Evolutionary conservation across 768 basidiomycete species (phyloP), one percentile per base, ranked within the genome.

Genomic region (Sporobolomyces pararoseus): DNA sequence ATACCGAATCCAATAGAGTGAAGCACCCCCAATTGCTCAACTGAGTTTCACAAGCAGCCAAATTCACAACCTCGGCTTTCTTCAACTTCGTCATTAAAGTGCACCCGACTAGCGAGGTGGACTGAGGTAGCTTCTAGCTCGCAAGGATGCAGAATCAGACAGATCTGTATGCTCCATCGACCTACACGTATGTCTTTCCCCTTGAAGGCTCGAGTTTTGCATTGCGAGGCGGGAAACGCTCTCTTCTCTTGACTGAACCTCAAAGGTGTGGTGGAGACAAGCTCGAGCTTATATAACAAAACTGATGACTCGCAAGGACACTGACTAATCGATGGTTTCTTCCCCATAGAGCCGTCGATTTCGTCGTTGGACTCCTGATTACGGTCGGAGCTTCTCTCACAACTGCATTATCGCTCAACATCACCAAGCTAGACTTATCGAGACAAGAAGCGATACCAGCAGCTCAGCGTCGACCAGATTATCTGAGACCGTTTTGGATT

Each of bases 351-450:
- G 73, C 70, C 0, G 49, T 59, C 34, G 74, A 76, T 61, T 75
- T 77, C 35, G 47, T 78, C 17, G 34, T 81, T 21, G 81, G 94
- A 19, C 85, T 96, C 52, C 78, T 87, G 51, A 95, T 97, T 74
- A 86, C 96, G 55, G 81, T 91, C 4, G 60, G 44, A 35, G 70
- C 65, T 3, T 51, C 52, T 1, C 32, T 78, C 21, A 59, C 78
- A 25, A 80, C 80, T 46, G 79, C 80, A 13, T 76, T 81, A 0
- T 94, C 94, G n/a, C 83, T 98, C 49, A 97, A 96, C 78, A 82
- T 97, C 68, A 93, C 91, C 44, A 98, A 97, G 80, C 81, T 95
- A 49, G 94, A 96, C 81, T 91, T 94, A 85, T 87, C 88, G 34
- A 83, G 87, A 52, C 90, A 88, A 31, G 88, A 83, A 72, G 82